Evolutionary conservation across 495 filamentous ascomycete genomes (phyloP), one percentile per base, ranked within the genome.

Genomic region (Talaromyces liani): DNA sequence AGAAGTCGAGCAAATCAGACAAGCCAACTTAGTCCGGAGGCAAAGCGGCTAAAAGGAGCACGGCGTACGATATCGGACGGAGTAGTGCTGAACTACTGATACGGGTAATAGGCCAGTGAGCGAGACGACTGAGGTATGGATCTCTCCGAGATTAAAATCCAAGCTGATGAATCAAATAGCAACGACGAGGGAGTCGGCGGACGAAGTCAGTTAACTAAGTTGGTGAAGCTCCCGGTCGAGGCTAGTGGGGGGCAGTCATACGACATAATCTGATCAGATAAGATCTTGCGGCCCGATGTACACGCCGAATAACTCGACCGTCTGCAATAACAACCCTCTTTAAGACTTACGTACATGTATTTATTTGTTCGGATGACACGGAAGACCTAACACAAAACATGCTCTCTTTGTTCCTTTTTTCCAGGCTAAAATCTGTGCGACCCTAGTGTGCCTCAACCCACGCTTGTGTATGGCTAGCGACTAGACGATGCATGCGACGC

Each of bases 211-310:
- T 36, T 36, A 10, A 10, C 9, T 10, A 33, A 7, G 7, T 33
- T 33, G 16, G 39, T 41, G 2, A 41, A 41, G 39, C 41, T 47
- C 41, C 16, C 6, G 9, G 41, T n/a, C n/a, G 41, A 49, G 10
- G n/a, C 18, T 49, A 6, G 51, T 55, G 51, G 51, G 51, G 51
- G 51, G 51, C 4, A 10, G 2, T 4, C 49, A 20, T 55, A 29
- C 31, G 56, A 22, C 14, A 36, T 58, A 34, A 58, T 58, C 56
- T 58, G 56, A 58, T 58, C 56, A 58, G 56, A 58, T 58, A 58
- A 58, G 56, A 58, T 58, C 56, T 58, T 18, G 14, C n/a, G 20
- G 54, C 22, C 34, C 34, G 41, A 47, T 47, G 45, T 49, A 49
- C 45, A 49, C 45, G 45, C 45, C 45, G 45, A 49, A 16, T 45